Percentiles rank a stretch among this genome's conserved stretches.
These are phyloP conservation scores for Helotiales sp. DNA, from an alignment of 2,329 filamentous ascomycete species.

Conservation along the genomic window DNA sequence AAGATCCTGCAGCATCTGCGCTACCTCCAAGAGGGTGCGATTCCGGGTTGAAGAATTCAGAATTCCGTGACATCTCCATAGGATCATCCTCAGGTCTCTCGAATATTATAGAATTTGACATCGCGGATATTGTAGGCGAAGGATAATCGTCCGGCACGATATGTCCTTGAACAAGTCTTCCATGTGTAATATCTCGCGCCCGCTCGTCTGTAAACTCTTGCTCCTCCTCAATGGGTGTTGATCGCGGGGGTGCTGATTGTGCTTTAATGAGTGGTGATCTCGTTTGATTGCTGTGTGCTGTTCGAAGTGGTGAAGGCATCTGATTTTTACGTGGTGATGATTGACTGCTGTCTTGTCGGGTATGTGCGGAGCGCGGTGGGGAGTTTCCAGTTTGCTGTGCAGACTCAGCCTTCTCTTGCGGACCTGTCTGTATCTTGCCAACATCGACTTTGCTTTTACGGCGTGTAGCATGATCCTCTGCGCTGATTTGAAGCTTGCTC, in stretches of 20 bases:
- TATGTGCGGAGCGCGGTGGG: constrained; percentile 21
- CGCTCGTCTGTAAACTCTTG: constrained; percentile 60
- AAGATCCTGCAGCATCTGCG: constrained; percentile 77
- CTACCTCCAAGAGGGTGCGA: constrained; percentile 75
- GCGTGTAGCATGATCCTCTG: constrained; percentile 13
- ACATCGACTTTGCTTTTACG: constrained; percentile 16
- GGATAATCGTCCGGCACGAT: constrained; percentile 93
- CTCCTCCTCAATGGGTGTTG: constrained; percentile 32
- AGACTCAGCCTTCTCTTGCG: constrained; percentile 16
- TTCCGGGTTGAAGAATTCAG: constrained; percentile 73
- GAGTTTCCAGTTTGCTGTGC: constrained; percentile 15
- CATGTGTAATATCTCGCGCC: constrained; percentile 86
- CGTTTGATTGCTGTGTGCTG: constrained; percentile 17
- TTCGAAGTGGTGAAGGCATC: constrained; percentile 26
- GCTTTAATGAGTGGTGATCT: constrained; percentile 28
- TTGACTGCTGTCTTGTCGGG: constrained; percentile 26
- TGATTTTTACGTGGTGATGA: constrained; percentile 26
- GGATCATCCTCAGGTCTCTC: constrained; percentile 68
- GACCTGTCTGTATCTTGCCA: constrained; percentile 13
- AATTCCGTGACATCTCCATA: constrained; percentile 78
- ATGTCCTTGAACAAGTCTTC: constrained; percentile 87
- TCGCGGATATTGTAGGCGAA: constrained; percentile 72
- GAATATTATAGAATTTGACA: constrained; percentile 55
- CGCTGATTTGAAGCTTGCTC: constrained; percentile 29
- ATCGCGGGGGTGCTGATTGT: constrained; percentile 22